These are phyloP conservation scores for Suillus subalutaceus DNA, from an alignment of 768 basidiomycete genomes.

Conservation along the genomic window DNA sequence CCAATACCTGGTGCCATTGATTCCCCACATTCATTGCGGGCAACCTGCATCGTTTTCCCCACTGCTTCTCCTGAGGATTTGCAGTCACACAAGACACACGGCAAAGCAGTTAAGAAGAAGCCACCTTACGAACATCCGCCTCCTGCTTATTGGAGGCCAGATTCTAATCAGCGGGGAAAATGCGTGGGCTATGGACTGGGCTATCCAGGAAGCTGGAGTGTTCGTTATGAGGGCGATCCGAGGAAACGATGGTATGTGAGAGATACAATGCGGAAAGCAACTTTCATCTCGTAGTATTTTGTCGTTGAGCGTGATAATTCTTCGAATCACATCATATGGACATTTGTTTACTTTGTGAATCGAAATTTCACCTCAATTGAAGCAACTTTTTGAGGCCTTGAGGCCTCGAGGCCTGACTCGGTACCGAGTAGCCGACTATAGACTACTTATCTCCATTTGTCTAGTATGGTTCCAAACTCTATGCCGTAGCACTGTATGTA, in stretches of 20 bases:
- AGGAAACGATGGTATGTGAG: constrained; percentile 23
- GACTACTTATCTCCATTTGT: not conserved
- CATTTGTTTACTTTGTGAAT: no score
- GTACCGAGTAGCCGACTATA: not conserved
- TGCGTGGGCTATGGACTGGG: constrained; percentile 35
- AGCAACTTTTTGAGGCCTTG: not conserved
- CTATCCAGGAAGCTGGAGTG: constrained; percentile 34
- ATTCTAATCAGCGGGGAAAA: constrained; percentile 22
- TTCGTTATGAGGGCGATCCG: constrained; percentile 15
- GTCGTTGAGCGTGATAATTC: not conserved
- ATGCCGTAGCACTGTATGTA: not conserved
- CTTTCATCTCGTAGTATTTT: constrained; percentile 7
- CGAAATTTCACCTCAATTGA: not conserved
- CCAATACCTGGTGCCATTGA: not conserved
- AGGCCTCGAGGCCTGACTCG: not conserved
- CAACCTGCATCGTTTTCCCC: constrained; percentile 21
- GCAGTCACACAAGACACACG: not conserved
- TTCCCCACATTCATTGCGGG: constrained; percentile 29
- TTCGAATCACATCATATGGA: not conserved
- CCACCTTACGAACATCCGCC: constrained; percentile 19
- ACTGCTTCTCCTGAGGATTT: constrained; percentile 16
- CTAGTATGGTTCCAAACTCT: not conserved
- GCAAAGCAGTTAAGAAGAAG: constrained; percentile 11
- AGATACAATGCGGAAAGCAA: constrained; percentile 30
- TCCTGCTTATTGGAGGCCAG: constrained; percentile 34